These are phyloP conservation scores for Cadophora luteo-olivacea DNA, from an alignment of 2,329 filamentous ascomycete species.

Conservation along the genomic window DNA sequence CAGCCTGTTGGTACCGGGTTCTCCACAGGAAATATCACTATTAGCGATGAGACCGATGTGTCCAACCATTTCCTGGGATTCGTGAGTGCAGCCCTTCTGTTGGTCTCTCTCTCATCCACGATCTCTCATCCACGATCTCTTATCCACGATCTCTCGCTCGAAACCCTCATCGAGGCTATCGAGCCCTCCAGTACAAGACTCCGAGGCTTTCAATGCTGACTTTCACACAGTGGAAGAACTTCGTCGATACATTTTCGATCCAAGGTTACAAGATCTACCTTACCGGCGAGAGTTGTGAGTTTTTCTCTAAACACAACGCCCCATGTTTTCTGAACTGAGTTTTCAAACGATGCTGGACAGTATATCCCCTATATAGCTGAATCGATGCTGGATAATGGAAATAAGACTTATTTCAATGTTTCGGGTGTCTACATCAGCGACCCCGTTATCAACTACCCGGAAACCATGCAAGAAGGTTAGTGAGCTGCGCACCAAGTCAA, in stretches of 20 bases:
- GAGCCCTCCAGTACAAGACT: too few species aligned
- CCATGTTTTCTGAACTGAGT: too few species aligned
- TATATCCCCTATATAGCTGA: slow-evolving; percentile 55
- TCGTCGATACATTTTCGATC: slow-evolving; percentile 62
- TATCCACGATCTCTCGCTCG: too few species aligned
- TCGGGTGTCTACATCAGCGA: slow-evolving; percentile 67
- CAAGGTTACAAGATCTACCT: slow-evolving; percentile 66
- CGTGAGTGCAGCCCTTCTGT: slow-evolving; percentile 20
- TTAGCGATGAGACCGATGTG: slow-evolving; percentile 58
- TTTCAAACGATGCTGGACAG: slow-evolving; percentile 60
- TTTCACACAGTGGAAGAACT: slow-evolving; percentile 58
- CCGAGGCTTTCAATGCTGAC: too few species aligned
- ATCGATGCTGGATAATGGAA: slow-evolving; percentile 53
- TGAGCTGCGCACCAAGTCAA: not conserved
- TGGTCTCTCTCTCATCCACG: not conserved
- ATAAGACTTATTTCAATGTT: slow-evolving; percentile 64
- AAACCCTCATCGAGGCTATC: too few species aligned
- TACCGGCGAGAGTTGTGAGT: slow-evolving; percentile 58
- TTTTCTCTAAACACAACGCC: not conserved
- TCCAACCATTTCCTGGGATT: slow-evolving; percentile 65
- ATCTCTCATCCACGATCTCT: not conserved
- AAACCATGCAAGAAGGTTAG: slow-evolving; percentile 33
- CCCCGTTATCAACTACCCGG: slow-evolving; percentile 54
- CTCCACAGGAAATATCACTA: slow-evolving; percentile 58
- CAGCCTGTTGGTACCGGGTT: slow-evolving; percentile 54